A percentile compares a stretch with the other conserved stretches of the same genome.
phyloP scores from a whole-genome alignment of 2,329 filamentous ascomycete species.

The Plenodomus lindquistii region DNA sequence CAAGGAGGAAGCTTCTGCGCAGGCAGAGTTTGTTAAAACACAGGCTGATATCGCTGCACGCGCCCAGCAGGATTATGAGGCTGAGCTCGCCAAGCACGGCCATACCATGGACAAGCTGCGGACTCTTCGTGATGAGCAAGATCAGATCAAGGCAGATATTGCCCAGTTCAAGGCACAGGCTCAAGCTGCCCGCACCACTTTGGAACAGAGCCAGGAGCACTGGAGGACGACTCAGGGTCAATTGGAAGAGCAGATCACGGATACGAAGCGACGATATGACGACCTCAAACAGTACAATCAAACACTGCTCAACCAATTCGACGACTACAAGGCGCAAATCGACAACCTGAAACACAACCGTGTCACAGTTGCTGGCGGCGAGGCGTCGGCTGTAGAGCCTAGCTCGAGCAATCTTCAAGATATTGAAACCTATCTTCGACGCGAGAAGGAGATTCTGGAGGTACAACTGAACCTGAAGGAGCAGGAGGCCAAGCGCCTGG shows the following conservation, averaged over 20 bases:
- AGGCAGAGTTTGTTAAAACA: constrained; percentile 88
- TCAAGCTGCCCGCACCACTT: constrained; percentile 78
- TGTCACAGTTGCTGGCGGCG: constrained; percentile 56
- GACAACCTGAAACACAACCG: constrained; percentile 77
- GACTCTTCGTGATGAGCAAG: constrained; percentile 75
- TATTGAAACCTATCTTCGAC: constrained; percentile 85
- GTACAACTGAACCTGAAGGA: constrained; percentile 91
- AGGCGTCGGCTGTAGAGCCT: constrained; percentile 56
- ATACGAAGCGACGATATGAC: constrained; percentile 77
- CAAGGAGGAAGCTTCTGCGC: constrained; percentile 76
- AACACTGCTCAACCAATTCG: constrained; percentile 85
- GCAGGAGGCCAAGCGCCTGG: constrained; percentile 84
- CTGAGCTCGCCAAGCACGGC: constrained; percentile 90
- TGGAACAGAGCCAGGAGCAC: constrained; percentile 80
- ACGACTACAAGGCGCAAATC: constrained; percentile 80
- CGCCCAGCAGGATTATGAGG: constrained; percentile 94
- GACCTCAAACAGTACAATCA: constrained; percentile 89
- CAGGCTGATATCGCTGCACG: constrained; percentile 93
- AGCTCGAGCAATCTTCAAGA: constrained; percentile 80
- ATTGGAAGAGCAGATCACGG: constrained; percentile 80
- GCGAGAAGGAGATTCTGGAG: constrained; percentile 96
- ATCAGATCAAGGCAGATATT: constrained; percentile 78
- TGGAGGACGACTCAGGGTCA: constrained; percentile 82
- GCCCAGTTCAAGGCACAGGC: constrained; percentile 77
- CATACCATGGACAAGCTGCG: constrained; percentile 89